A percentile compares a stretch with the other conserved stretches of the same genome.
phyloP scores from a whole-genome alignment of 257 asterid species.

The Nicotiana tabacum region DNA sequence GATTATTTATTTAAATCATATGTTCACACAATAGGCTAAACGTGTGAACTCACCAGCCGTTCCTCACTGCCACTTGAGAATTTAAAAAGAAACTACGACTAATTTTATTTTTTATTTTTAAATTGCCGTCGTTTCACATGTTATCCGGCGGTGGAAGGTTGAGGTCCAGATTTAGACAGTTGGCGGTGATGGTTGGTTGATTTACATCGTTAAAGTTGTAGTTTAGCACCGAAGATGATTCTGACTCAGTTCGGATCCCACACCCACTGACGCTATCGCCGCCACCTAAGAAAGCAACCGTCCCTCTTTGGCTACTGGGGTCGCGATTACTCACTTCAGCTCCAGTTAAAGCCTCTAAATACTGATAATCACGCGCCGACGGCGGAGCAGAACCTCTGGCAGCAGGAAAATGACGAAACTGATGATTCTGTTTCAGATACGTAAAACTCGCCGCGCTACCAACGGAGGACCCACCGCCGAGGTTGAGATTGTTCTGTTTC shows the following conservation, averaged over 20 bases:
- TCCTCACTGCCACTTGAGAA: too few relatives aligned
- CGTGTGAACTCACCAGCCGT: too few relatives aligned
- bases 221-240: not conserved
- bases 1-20: too few relatives aligned
- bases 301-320: not conserved
- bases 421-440: not conserved
- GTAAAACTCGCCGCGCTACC: not conserved
- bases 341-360: not conserved
- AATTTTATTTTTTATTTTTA: too few relatives aligned
- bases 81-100: too few relatives aligned
- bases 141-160: not conserved
- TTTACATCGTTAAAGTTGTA: not conserved
- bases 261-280: not conserved
- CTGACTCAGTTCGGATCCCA: not conserved
- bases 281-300: not conserved
- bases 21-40: too few relatives aligned
- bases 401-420: too few relatives aligned
- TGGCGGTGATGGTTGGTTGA: not conserved
- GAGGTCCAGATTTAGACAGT: not conserved
- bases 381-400: not conserved
- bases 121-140: not conserved
- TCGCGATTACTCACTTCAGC: not conserved
- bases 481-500: conserved; percentile 16
- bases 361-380: not conserved
- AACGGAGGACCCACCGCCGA: conserved; percentile 24